Conservation (phyloP, 2,329 filamentous ascomycete genomes). For the Sarocladiaceae sp. region DNA sequence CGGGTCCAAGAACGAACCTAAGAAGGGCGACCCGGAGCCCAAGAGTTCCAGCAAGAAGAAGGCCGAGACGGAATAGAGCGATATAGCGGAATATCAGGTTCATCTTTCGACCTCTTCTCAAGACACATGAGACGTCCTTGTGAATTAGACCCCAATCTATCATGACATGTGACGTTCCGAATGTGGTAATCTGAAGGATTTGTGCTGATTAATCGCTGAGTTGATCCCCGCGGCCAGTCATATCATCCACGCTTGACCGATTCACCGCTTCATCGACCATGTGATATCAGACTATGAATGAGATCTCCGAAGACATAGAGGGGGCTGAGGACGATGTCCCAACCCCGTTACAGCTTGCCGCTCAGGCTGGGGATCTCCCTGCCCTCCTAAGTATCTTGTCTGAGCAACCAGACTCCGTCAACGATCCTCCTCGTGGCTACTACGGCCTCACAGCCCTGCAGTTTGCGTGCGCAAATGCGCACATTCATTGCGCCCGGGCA, state of each 20-base stretch:
- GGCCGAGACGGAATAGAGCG: constrained; percentile 9
- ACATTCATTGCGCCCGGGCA: constrained; percentile 16
- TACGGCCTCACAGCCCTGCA: constrained; percentile 7
- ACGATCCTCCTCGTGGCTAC: background rate
- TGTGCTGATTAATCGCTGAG: no score
- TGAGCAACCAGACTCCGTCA: background rate
- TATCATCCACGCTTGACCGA: no score
- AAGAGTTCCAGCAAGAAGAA: constrained; percentile 20
- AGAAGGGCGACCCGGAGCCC: constrained; percentile 20
- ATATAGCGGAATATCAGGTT: no score
- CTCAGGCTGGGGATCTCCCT: background rate
- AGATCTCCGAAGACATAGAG: background rate
- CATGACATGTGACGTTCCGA: no score
- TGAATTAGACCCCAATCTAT: no score
- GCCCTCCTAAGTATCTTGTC: background rate
- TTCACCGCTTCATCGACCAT: no score
- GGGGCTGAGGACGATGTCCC: background rate
- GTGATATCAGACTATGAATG: background rate
- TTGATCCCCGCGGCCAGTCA: no score
- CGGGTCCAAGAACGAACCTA: constrained; percentile 31
- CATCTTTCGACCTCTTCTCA: no score
- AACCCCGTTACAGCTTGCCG: background rate
- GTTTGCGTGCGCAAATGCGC: background rate
- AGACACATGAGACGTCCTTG: no score
- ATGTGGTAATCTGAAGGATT: no score